These are phyloP conservation scores for Fraxinus americana DNA, from an alignment of 257 asterid genomes.

Conservation along the genomic window DNA sequence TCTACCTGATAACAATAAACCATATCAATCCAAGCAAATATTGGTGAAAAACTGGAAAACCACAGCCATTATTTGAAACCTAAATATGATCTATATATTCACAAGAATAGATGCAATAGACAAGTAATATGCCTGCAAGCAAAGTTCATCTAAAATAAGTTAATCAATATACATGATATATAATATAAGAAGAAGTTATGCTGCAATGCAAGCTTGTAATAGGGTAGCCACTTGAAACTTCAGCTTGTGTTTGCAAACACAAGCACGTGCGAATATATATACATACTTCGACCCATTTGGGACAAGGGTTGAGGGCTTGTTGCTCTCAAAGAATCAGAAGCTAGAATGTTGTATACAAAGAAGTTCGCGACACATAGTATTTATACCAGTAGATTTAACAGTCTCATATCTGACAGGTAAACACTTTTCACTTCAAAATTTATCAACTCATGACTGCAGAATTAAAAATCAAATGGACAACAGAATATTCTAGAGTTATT, in stretches of 20 bases:
- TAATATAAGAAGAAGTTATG: neutral
- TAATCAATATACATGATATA: neutral
- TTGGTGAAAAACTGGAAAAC: neutral
- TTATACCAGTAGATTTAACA: neutral
- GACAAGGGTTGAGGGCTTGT: neutral
- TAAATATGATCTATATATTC: neutral
- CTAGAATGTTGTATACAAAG: neutral
- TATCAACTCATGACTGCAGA: no score
- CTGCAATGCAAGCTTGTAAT: neutral
- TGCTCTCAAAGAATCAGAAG: neutral
- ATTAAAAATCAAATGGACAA: neutral
- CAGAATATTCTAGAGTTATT: neutral
- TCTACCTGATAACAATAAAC: slow-evolving; percentile 61
- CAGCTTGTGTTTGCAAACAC: neutral
- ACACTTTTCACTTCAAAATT: neutral
- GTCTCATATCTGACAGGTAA: neutral
- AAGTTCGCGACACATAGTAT: neutral
- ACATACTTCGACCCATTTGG: neutral
- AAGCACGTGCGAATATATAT: neutral
- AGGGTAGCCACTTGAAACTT: neutral
- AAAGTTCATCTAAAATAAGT: neutral
- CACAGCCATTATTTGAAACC: neutral
- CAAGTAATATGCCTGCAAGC: slow-evolving; percentile 4
- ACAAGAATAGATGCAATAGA: slow-evolving; percentile 1
- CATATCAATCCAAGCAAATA: slow-evolving; percentile 27